phyloP scores from a whole-genome alignment of 345 rosid genomes.

The Clausena lansium region DNA sequence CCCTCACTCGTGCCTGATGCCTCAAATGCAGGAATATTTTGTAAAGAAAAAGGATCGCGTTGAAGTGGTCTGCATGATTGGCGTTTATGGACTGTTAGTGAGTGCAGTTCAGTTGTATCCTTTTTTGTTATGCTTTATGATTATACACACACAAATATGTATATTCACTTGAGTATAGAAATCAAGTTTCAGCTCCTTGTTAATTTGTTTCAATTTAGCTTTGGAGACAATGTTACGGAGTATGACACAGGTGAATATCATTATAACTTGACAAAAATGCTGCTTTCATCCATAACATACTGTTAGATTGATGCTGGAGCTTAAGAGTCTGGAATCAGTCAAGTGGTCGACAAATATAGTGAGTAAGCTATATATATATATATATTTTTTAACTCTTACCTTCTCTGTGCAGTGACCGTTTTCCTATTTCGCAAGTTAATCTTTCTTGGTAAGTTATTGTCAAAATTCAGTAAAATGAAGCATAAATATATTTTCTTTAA shows the following conservation, averaged over 20 bases:
- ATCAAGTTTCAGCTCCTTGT: neutral
- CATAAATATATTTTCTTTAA: too few relatives aligned
- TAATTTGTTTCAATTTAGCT: neutral
- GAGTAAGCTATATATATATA: conserved; percentile 20
- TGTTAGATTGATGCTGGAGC: conserved; percentile 45
- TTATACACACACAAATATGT: too few relatives aligned
- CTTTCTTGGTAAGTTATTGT: neutral
- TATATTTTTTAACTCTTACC: neutral
- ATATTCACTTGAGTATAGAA: neutral
- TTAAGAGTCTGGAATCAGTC: conserved; percentile 42
- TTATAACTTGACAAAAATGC: neutral
- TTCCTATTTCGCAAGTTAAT: too few relatives aligned
- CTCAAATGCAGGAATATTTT: conserved; percentile 49
- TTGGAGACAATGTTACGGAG: neutral
- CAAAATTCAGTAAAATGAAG: neutral
- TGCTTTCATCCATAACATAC: conserved; percentile 24
- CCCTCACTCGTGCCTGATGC: neutral
- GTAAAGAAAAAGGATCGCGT: conserved; percentile 49
- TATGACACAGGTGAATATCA: neutral
- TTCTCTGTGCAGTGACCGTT: neutral
- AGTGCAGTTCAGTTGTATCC: conserved; percentile 51
- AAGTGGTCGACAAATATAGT: conserved; percentile 46
- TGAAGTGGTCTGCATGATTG: conserved; percentile 55
- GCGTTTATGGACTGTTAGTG: conserved; percentile 43
- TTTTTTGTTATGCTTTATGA: neutral